Evolutionary conservation across 306 rosid genomes (phyloP).

Genomic region (Acacia confusa): DNA sequence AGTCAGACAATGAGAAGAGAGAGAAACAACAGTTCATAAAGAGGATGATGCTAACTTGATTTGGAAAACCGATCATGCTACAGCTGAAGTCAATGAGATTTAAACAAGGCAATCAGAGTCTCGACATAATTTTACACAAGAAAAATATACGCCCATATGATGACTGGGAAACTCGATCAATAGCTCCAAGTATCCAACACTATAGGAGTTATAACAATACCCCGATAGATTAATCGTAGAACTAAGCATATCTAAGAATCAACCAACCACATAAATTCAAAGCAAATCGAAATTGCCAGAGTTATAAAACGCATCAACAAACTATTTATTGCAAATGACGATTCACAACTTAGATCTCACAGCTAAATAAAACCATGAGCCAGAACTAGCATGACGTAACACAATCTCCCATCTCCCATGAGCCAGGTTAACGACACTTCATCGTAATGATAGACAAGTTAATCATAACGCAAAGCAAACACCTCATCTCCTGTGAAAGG

Average conservation of each 20-base stretch:
- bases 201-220: not conserved
- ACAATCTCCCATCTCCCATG: not conserved
- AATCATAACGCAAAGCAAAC: not conserved
- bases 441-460: not conserved
- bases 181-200: constrained; percentile 22
- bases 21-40: not conserved
- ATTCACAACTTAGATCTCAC: not conserved
- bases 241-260: not conserved
- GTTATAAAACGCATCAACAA: constrained; percentile 11
- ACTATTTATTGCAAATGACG: not conserved
- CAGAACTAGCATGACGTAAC: not conserved
- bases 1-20: constrained; percentile 14
- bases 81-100: not conserved
- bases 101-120: not conserved
- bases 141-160: constrained; percentile 8
- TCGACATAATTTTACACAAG: constrained; percentile 1
- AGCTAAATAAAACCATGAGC: constrained; percentile 8
- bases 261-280: constrained; percentile 2
- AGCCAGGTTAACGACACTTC: constrained; percentile 4
- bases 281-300: constrained; percentile 8
- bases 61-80: not conserved
- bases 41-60: not conserved
- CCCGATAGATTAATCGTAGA: constrained; percentile 7
- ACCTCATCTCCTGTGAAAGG: not conserved
- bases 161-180: not conserved